Conservation (phyloP, 2,329 filamentous ascomycete genomes). For the Lecanosticta acicola region DNA sequence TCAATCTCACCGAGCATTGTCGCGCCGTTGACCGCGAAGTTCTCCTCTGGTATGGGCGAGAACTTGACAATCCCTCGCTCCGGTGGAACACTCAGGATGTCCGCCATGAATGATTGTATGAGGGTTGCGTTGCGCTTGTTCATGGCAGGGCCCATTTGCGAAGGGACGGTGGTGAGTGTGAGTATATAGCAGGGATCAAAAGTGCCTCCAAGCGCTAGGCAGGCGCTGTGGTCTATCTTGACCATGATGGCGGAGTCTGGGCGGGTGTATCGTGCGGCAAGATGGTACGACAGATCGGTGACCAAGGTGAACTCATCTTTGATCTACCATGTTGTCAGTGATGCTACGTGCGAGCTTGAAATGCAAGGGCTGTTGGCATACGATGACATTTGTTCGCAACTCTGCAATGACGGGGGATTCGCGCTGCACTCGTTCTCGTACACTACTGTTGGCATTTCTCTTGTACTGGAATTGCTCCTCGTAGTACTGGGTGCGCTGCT, state of each 20-base stretch:
- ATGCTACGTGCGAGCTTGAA: slow-evolving; percentile 3
- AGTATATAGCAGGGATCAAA: slow-evolving; percentile 76
- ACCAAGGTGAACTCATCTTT: slow-evolving; percentile 70
- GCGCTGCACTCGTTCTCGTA: slow-evolving; percentile 39
- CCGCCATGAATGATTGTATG: slow-evolving; percentile 68
- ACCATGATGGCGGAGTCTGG: slow-evolving; percentile 69
- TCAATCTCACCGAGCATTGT: slow-evolving; percentile 66
- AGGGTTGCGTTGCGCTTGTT: slow-evolving; percentile 78
- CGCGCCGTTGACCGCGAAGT: slow-evolving; percentile 63
- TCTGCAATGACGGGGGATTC: slow-evolving; percentile 46
- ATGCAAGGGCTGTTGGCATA: slow-evolving; percentile 30
- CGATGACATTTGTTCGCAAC: slow-evolving; percentile 48
- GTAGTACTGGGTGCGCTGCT: slow-evolving; percentile 33
- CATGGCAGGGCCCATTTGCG: slow-evolving; percentile 63
- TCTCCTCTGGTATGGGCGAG: slow-evolving; percentile 62
- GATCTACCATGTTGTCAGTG: slow-evolving; percentile 47
- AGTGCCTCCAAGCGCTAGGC: slow-evolving; percentile 67
- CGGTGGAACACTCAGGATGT: slow-evolving; percentile 60
- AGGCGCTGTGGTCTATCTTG: slow-evolving; percentile 67
- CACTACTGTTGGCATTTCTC: slow-evolving; percentile 20
- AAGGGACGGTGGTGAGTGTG: slow-evolving; percentile 64
- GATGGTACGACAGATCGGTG: slow-evolving; percentile 64
- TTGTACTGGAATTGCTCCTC: slow-evolving; percentile 33
- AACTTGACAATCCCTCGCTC: slow-evolving; percentile 70
- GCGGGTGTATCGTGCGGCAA: slow-evolving; percentile 70